Evolutionary conservation across 345 rosid species (phyloP).

Genomic region (Citrus glauca): DNA sequence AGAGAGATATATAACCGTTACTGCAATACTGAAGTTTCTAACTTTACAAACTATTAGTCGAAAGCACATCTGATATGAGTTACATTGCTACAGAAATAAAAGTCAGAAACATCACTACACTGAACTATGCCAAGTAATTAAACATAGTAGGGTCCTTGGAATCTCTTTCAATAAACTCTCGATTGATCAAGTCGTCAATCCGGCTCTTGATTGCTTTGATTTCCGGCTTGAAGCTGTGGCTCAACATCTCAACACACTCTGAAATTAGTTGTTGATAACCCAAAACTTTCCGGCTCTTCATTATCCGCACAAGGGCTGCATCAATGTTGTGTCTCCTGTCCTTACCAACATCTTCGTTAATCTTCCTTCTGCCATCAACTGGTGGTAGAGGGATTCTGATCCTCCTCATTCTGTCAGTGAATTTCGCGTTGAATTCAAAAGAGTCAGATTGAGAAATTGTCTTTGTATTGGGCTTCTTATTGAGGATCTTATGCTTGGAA

Average conservation of each 20-base stretch:
- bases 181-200: constrained; percentile 36
- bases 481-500: constrained; percentile 38
- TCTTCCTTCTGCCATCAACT: constrained; percentile 55
- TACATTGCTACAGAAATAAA: not conserved
- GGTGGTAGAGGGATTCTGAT: constrained; percentile 70
- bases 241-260: constrained; percentile 40
- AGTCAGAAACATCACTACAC: not conserved
- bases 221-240: constrained; percentile 41
- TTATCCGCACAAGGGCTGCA: constrained; percentile 44
- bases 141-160: constrained; percentile 26
- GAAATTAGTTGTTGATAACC: constrained; percentile 36
- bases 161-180: constrained; percentile 42
- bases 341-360: constrained; percentile 55
- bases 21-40: not conserved
- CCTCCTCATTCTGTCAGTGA: constrained; percentile 65
- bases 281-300: constrained; percentile 39
- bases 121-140: constrained; percentile 25
- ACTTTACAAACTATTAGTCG: not conserved
- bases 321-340: constrained; percentile 43
- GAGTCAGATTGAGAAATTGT: constrained; percentile 32
- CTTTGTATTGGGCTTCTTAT: constrained; percentile 32
- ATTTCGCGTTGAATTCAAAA: constrained; percentile 47
- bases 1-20: not conserved
- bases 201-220: constrained; percentile 36
- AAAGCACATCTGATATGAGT: not conserved